These are phyloP conservation scores for Ogataea henricii DNA, from an alignment of 805 yeast genomes.

Conservation along the genomic window DNA sequence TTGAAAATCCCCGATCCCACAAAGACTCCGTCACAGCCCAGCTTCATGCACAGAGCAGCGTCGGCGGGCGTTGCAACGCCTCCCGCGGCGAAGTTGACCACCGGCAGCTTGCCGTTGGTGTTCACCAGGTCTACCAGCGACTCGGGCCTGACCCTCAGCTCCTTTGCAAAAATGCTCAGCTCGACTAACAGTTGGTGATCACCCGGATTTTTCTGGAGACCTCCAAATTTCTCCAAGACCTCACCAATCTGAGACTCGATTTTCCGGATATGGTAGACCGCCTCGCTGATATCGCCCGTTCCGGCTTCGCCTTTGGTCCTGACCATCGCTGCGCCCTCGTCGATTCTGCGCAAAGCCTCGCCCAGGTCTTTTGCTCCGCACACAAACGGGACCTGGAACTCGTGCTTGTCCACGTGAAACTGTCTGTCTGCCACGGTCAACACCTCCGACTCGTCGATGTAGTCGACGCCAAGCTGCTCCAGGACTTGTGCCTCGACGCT, in stretches of 20 bases:
- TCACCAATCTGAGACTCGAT: conserved; percentile 58
- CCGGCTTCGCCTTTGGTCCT: conserved; percentile 91
- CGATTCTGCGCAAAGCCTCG: conserved; percentile 75
- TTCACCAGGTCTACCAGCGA: conserved; percentile 51
- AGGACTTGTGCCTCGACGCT: conserved; percentile 78
- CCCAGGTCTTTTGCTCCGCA: conserved; percentile 84
- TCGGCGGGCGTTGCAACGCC: conserved; percentile 89
- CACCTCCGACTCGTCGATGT: conserved; percentile 83
- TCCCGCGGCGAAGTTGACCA: conserved; percentile 86
- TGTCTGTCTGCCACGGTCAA: conserved; percentile 78
- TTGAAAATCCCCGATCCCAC: conserved; percentile 82
- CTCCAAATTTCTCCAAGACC: conserved; percentile 33
- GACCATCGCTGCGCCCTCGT: conserved; percentile 86
- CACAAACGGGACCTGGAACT: conserved; percentile 73
- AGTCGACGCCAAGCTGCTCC: conserved; percentile 71
- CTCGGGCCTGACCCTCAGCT: conserved; percentile 60
- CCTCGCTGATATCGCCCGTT: conserved; percentile 83
- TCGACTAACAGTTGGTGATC: conserved; percentile 26
- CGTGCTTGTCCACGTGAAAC: conserved; percentile 60
- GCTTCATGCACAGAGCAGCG: conserved; percentile 81
- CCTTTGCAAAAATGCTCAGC: conserved; percentile 52
- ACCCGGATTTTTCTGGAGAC: background rate
- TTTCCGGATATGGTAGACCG: conserved; percentile 69
- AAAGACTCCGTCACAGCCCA: conserved; percentile 78
- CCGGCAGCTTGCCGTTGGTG: conserved; percentile 66